Evolutionary conservation across 2,329 filamentous ascomycete genomes (phyloP).

Genomic region (Penicillium sp.): DNA sequence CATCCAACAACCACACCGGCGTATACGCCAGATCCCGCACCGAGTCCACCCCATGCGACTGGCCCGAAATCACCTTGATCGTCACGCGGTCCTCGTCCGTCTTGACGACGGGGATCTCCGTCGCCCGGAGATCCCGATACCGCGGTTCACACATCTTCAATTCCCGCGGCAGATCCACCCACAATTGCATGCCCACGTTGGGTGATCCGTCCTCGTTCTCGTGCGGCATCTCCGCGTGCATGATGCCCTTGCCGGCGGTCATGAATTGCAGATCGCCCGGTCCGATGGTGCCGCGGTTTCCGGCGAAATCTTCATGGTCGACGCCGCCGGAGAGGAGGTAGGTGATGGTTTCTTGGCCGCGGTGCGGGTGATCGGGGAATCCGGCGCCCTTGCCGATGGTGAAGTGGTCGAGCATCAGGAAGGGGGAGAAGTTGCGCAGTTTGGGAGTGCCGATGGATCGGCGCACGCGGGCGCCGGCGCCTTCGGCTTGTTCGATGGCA

Average conservation of each 20-base stretch:
- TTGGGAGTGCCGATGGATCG: conserved; percentile 79
- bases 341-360: conserved; percentile 84
- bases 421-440: conserved; percentile 81
- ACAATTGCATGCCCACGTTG: conserved; percentile 86
- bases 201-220: conserved; percentile 67
- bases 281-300: conserved; percentile 74
- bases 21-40: conserved; percentile 91
- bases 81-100: conserved; percentile 66
- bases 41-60: conserved; percentile 75
- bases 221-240: conserved; percentile 92
- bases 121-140: conserved; percentile 75
- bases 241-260: conserved; percentile 86
- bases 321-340: conserved; percentile 81
- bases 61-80: conserved; percentile 86
- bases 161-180: conserved; percentile 80
- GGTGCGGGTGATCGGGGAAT: conserved; percentile 79
- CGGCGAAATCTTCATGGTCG: conserved; percentile 89
- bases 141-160: conserved; percentile 86
- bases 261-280: conserved; percentile 95
- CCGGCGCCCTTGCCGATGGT: conserved; percentile 71
- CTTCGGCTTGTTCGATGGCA: conserved; percentile 79
- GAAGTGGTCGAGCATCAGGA: conserved; percentile 96
- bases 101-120: conserved; percentile 71
- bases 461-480: conserved; percentile 78
- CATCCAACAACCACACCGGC: conserved; percentile 90